A percentile compares a stretch with the other conserved stretches of the same genome.
phyloP scores from a whole-genome alignment of 2,329 filamentous ascomycete species.

The Trichoderma atroviride region DNA sequence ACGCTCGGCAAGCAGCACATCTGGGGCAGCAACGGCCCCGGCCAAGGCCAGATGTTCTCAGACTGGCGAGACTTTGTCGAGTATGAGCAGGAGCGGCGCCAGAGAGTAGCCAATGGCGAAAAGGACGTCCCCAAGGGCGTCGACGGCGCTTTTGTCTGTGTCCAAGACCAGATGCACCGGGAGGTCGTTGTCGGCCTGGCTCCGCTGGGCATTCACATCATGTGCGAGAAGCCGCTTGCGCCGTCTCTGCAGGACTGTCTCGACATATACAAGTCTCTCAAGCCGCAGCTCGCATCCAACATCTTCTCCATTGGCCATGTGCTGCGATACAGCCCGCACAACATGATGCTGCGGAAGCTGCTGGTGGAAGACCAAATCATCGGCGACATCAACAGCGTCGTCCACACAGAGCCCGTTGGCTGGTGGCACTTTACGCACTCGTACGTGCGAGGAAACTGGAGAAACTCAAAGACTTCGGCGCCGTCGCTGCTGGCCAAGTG shows the following conservation, averaged over 20 bases:
- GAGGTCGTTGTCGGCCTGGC: conserved; percentile 77
- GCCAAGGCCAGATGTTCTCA: conserved; percentile 68
- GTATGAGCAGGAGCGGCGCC: conserved; percentile 68
- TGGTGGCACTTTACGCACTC: conserved; percentile 96
- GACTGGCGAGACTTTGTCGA: conserved; percentile 76
- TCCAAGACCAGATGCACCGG: conserved; percentile 85
- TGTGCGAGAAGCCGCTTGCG: conserved; percentile 94
- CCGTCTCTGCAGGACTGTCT: conserved; percentile 79
- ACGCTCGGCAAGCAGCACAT: conserved; percentile 73
- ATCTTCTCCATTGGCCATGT: conserved; percentile 95
- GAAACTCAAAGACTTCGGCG: conserved; percentile 73
- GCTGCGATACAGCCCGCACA: conserved; percentile 89
- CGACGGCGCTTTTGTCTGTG: conserved; percentile 65
- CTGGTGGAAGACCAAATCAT: conserved; percentile 75
- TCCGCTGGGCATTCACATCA: conserved; percentile 73
- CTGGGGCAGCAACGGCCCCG: conserved; percentile 59
- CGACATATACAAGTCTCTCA: conserved; percentile 66
- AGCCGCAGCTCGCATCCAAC: conserved; percentile 37
- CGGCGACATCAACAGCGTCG: conserved; percentile 81
- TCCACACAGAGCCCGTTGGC: conserved; percentile 92
- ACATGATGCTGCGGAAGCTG: conserved; percentile 78
- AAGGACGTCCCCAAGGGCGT: conserved; percentile 54
- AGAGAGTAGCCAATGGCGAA: conserved; percentile 53
- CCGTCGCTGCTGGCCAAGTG: conserved; percentile 91
- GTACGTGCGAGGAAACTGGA: conserved; percentile 93